Base-by-base conservation (phyloP, 129 eudicot species). In the Sambucus nigra region DNA sequence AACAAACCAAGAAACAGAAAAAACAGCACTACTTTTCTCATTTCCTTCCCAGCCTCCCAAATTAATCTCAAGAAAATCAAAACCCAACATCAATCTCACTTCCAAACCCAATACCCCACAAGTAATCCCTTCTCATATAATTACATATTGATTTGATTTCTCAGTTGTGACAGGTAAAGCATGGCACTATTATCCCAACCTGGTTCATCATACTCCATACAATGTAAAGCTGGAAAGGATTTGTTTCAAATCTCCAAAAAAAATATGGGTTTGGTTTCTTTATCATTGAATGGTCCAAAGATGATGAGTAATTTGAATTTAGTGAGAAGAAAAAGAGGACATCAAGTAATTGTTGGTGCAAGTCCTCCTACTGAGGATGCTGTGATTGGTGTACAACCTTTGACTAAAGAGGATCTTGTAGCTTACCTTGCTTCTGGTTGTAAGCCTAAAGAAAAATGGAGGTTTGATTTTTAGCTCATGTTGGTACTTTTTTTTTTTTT, bases 321-420 rank as follows among this genome's bases (percentile, higher is more conserved):
- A 18, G 72, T 25, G 24, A 67, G 61, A 27, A 24, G 35, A 19
- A 69, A 59, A 62, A 68, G 83, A 38, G 88, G 93, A 14, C 50
- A 35, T 45, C 58, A 58, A 19, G 66, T 72, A 1, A 72, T 70
- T 67, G 99, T 91, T 61, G 95, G 89, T 46, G 94, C 95, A 40
- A 91, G 95, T 69, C 95, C 95, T 61, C 95, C 99, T 23, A 91
- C 87, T 13, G 99, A 82, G 46, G 99, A 91, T 63, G 76, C 82
- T 38, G 75, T 72, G 51, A 58, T 80, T 50, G 72, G 76, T 48
- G 29, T 94, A 6, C 94, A 91, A 63, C 99, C 99, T 7, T 79
- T 86, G 48, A 91, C 99, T 1, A 91, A 79, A 68, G 78, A 91
- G 63, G 99, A 86, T 77, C 94, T 91, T 50, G 84, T 91, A n/a